phyloP scores from a whole-genome alignment of 495 filamentous ascomycete species.

The Xanthoparmelia taractica region DNA sequence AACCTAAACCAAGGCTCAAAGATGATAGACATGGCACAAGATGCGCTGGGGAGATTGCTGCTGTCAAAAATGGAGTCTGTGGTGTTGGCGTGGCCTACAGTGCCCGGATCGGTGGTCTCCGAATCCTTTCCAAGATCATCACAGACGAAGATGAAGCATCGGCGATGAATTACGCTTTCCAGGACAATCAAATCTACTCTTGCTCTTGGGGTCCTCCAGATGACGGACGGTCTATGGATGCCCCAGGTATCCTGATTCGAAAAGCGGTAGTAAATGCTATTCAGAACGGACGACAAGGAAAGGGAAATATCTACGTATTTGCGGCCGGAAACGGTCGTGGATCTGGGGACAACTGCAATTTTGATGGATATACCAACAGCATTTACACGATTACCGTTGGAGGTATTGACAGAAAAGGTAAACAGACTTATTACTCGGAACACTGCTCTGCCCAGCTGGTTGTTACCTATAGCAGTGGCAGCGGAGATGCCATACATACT shows the following conservation, averaged over 20 bases:
- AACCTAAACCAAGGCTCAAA: conserved; percentile 67
- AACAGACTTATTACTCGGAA: conserved; percentile 89
- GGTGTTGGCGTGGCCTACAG: conserved; percentile 93
- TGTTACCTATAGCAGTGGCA: conserved; percentile 92
- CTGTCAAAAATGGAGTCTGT: conserved; percentile 86
- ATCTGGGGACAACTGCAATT: conserved; percentile 95
- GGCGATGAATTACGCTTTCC: conserved; percentile 83
- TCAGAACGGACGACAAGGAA: conserved; percentile 73
- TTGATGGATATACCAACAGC: conserved; percentile 98
- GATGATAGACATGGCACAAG: conserved; percentile 90
- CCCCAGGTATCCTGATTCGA: conserved; percentile 79
- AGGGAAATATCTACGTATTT: conserved; percentile 94
- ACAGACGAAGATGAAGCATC: conserved; percentile 86
- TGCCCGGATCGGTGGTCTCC: conserved; percentile 78
- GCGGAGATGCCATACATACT: conserved; percentile 82
- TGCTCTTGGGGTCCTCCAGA: conserved; percentile 98
- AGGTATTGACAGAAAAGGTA: conserved; percentile 77
- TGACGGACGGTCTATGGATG: conserved; percentile 89
- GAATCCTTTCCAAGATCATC: conserved; percentile 85
- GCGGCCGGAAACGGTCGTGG: conserved; percentile 89
- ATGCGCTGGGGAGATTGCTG: conserved; percentile 90
- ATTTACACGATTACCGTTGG: conserved; percentile 98
- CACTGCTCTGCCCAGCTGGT: conserved; percentile 91
- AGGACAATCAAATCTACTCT: conserved; percentile 93
- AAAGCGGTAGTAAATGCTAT: conserved; percentile 86